A percentile compares a stretch with the other conserved stretches of the same genome.
phyloP scores from a whole-genome alignment of 169 alveolate species.

The Cardiosporidium cionae region DNA sequence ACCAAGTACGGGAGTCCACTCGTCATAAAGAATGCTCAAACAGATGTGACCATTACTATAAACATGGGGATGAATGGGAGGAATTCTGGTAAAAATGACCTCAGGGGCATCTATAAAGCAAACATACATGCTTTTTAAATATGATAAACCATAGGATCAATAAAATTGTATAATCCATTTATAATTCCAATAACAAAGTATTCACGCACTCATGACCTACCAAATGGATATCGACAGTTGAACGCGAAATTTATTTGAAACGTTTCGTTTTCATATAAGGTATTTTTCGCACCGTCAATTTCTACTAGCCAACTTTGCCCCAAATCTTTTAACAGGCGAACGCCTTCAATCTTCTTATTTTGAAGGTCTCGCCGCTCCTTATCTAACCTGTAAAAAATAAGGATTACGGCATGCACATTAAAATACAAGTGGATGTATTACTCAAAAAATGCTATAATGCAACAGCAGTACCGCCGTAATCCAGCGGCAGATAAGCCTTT shows the following conservation, averaged over 20 bases:
- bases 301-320: slow-evolving; percentile 38
- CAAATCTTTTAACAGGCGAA: neutral
- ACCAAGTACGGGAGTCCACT: slow-evolving; percentile 52
- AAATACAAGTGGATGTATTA: neutral
- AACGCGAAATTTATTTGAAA: slow-evolving; percentile 39
- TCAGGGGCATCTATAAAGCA: slow-evolving; percentile 26
- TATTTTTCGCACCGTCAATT: slow-evolving; percentile 46
- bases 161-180: neutral
- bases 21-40: slow-evolving; percentile 66
- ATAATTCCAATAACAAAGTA: neutral
- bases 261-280: slow-evolving; percentile 34
- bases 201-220: slow-evolving; percentile 11
- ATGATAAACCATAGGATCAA: neutral
- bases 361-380: neutral
- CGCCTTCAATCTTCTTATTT: neutral
- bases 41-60: slow-evolving; percentile 89
- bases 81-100: slow-evolving; percentile 13
- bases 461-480: neutral
- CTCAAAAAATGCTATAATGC: neutral
- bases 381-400: neutral
- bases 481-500: neutral
- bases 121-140: too few species aligned
- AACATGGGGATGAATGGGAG: slow-evolving; percentile 87
- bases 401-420: too few species aligned
- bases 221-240: slow-evolving; percentile 42